Conservation (phyloP, 225 moss, liverwort and hornwort genomes). For the Polytrichum formosum region DNA sequence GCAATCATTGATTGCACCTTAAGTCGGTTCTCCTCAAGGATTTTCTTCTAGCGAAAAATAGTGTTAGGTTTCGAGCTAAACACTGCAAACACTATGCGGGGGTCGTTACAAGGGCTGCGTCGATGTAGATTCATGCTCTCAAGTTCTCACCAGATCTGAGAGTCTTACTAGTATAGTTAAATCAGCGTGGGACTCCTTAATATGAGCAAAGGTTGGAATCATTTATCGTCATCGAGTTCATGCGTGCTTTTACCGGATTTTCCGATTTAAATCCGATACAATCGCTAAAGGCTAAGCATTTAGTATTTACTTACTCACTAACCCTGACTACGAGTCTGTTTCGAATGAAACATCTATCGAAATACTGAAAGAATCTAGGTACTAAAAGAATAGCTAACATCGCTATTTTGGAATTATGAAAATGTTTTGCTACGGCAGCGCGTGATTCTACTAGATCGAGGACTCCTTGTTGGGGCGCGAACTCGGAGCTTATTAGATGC, state of each 20-base stretch:
- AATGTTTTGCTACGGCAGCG: too few species aligned
- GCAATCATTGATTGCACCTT: background rate
- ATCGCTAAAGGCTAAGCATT: background rate
- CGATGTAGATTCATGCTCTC: background rate
- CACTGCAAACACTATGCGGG: background rate
- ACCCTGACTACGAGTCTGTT: too few species aligned
- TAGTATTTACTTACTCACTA: background rate
- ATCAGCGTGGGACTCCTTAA: background rate
- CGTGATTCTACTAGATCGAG: background rate
- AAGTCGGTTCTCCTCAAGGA: background rate
- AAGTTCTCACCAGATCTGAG: background rate
- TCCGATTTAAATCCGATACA: background rate
- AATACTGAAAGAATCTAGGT: too few species aligned
- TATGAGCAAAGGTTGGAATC: background rate
- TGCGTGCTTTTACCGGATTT: background rate
- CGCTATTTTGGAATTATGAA: too few species aligned
- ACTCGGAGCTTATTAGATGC: constrained; percentile 1
- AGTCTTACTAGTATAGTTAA: background rate
- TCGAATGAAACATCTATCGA: too few species aligned
- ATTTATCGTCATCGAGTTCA: background rate
- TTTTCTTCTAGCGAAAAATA: background rate
- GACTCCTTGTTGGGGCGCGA: background rate
- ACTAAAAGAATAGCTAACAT: too few species aligned
- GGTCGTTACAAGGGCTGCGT: background rate
- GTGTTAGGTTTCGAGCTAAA: background rate